Evolutionary conservation across 306 rosid species (phyloP).

Genomic region (Fragaria ananassa): DNA sequence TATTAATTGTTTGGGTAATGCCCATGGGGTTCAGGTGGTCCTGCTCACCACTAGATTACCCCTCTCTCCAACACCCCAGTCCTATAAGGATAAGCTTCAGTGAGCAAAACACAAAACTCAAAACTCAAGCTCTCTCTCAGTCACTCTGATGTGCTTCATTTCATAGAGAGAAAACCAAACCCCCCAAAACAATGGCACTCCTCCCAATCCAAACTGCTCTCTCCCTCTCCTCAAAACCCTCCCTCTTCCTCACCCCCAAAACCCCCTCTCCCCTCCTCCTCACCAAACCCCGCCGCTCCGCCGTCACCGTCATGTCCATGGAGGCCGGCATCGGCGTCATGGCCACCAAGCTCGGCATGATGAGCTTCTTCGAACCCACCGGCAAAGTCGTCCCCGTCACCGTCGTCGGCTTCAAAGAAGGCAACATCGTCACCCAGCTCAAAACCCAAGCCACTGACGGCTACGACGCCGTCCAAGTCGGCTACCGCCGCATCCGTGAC

Average conservation of each 20-base stretch:
- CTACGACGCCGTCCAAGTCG: constrained; percentile 76
- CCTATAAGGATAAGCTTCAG: constrained; percentile 1
- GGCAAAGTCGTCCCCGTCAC: constrained; percentile 90
- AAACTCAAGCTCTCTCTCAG: not conserved
- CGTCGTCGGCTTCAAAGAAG: constrained; percentile 90
- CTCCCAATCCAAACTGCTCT: constrained; percentile 12
- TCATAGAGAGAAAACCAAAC: not conserved
- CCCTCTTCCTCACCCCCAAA: not conserved
- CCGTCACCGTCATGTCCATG: constrained; percentile 52
- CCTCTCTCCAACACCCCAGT: not conserved
- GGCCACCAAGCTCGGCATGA: constrained; percentile 96
- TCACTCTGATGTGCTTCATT: not conserved
- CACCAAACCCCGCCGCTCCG: constrained; percentile 3
- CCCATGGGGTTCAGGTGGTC: not conserved
- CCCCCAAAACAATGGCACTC: constrained; percentile 18
- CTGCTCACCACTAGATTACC: not conserved
- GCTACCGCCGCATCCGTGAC: constrained; percentile 77
- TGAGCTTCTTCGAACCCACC: constrained; percentile 63
- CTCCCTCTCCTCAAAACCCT: constrained; percentile 10
- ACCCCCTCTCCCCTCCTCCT: constrained; percentile 16
- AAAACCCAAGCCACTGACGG: constrained; percentile 84
- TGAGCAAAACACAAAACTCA: not conserved
- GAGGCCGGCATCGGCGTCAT: constrained; percentile 94
- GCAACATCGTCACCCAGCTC: constrained; percentile 82
- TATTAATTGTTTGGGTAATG: not conserved